A percentile compares a stretch with the other conserved stretches of the same genome.
phyloP scores from a whole-genome alignment of 768 basidiomycete genomes.

The Royoungia palumana region DNA sequence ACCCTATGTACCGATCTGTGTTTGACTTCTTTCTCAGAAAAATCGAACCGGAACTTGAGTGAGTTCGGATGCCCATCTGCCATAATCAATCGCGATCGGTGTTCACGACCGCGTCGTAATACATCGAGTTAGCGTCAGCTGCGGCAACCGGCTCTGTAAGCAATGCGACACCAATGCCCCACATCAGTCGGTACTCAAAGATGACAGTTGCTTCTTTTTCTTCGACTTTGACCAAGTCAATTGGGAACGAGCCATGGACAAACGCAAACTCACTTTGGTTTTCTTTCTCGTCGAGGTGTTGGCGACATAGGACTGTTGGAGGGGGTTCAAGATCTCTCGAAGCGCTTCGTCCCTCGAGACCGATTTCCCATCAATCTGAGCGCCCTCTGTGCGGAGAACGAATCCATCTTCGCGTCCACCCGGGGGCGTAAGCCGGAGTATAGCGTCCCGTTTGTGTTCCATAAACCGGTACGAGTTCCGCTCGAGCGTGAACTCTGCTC shows the following conservation, averaged over 20 bases:
- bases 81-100: too few species aligned
- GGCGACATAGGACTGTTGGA: conserved; percentile 1
- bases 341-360: conserved; percentile 20
- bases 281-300: conserved; percentile 13
- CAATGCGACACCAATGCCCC: neutral
- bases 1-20: too few species aligned
- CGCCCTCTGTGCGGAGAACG: conserved; percentile 22
- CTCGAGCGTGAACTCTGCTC: conserved; percentile 24
- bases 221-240: conserved; percentile 15
- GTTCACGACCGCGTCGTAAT: too few species aligned
- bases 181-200: conserved; percentile 5
- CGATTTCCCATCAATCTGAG: conserved; percentile 22
- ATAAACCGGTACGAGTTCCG: conserved; percentile 22
- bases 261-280: conserved; percentile 11
- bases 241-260: neutral
- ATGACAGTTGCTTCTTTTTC: conserved; percentile 13
- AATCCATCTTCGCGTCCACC: conserved; percentile 20
- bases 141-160: too few species aligned
- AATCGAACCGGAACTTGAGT: too few species aligned
- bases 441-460: conserved; percentile 17
- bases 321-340: conserved; percentile 19
- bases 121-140: too few species aligned
- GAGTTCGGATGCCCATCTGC: too few species aligned
- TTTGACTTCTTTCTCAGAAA: too few species aligned
- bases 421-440: conserved; percentile 16